These are phyloP conservation scores for Asterella californica DNA, from an alignment of 225 moss, liverwort and hornwort species.

Conservation along the genomic window DNA sequence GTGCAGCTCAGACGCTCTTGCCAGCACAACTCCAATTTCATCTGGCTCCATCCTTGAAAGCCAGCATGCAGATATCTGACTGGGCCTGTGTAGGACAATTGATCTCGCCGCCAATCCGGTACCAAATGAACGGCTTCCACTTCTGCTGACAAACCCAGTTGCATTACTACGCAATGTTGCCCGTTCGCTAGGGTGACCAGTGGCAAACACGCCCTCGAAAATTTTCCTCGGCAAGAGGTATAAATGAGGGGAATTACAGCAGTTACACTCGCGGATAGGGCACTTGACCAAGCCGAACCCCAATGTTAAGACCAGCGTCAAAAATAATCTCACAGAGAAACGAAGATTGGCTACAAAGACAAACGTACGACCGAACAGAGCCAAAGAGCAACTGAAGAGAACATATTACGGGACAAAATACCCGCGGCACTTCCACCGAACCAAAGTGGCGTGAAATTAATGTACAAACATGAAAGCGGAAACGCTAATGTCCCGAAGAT, in stretches of 20 bases:
- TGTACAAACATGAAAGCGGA: neutral
- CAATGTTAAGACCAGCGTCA: neutral
- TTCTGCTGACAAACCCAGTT: neutral
- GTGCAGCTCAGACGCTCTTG: slow-evolving; percentile 88
- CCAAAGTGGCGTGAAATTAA: neutral
- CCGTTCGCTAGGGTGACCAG: neutral
- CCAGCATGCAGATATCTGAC: neutral
- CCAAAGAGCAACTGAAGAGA: neutral
- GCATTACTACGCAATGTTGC: neutral
- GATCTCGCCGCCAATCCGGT: neutral
- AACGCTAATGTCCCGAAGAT: neutral
- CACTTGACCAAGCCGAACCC: neutral
- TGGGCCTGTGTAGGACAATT: neutral
- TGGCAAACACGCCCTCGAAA: neutral
- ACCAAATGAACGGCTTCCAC: neutral
- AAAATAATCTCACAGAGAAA: neutral
- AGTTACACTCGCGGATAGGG: neutral
- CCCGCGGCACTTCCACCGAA: neutral
- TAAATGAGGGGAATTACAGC: neutral
- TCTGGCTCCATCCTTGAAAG: slow-evolving; percentile 62
- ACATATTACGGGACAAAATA: neutral
- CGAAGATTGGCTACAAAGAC: neutral
- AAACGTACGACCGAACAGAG: neutral
- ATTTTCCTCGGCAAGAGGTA: neutral
- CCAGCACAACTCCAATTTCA: slow-evolving; percentile 86